A percentile compares a stretch with the other conserved stretches of the same genome.
Evolutionary conservation across 2,329 filamentous ascomycete species (phyloP).

Genomic region (Trichoderma simmonsii): DNA sequence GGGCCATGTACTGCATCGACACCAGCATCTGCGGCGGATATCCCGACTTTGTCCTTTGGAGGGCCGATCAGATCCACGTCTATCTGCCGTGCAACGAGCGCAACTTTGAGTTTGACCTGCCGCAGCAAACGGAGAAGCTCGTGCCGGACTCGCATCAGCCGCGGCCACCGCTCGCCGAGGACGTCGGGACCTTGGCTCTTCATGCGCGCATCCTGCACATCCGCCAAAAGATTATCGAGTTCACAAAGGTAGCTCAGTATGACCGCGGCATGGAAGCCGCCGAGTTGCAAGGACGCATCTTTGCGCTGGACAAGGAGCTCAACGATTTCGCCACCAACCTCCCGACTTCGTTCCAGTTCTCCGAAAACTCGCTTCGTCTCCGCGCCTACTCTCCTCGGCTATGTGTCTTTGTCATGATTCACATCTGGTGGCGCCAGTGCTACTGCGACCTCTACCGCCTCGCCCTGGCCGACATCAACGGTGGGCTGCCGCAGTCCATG

Average conservation of each 20-base stretch:
- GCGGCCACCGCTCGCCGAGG: conserved; percentile 42
- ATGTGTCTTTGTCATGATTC: conserved; percentile 58
- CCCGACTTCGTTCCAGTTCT: conserved; percentile 56
- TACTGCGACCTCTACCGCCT: conserved; percentile 56
- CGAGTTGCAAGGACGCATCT: conserved; percentile 42
- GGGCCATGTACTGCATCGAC: conserved; percentile 44
- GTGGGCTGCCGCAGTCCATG: conserved; percentile 45
- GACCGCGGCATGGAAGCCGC: conserved; percentile 41
- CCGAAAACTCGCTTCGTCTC: conserved; percentile 53
- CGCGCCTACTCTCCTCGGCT: conserved; percentile 56
- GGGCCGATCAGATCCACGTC: conserved; percentile 40
- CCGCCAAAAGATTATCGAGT: conserved; percentile 53
- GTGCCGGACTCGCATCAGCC: conserved; percentile 44
- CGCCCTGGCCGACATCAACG: conserved; percentile 49
- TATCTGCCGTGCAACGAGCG: conserved; percentile 43
- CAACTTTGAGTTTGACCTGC: conserved; percentile 55
- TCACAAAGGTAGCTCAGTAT: conserved; percentile 43
- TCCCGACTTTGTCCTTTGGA: conserved; percentile 45
- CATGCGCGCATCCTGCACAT: conserved; percentile 56
- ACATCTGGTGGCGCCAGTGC: conserved; percentile 58
- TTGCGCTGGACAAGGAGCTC: conserved; percentile 48
- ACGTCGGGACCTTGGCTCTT: conserved; percentile 54
- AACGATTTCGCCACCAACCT: conserved; percentile 52
- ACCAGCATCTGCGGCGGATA: conserved; percentile 42
- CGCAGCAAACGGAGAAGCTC: conserved; percentile 53